Evolutionary conservation across 306 rosid species (phyloP), one percentile per base, ranked within the genome.

Genomic region (Crotalaria pallida): DNA sequence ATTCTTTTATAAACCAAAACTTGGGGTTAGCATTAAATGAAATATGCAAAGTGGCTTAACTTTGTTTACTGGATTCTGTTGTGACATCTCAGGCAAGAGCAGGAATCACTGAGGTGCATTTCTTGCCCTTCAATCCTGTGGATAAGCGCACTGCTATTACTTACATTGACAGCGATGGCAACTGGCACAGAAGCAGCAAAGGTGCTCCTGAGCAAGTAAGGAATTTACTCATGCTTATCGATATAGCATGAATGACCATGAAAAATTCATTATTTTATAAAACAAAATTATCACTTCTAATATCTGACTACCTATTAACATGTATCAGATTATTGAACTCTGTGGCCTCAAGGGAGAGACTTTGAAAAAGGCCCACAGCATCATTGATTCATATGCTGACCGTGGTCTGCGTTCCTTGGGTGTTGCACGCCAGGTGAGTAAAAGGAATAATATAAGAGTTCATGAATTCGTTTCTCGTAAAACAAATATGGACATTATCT

Each of bases 191-290:
- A 79, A 78, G 88, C 76, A 88, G 95, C 87, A 90, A 90, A 69
- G 97, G 97, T 70, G 97, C 97, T 41, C 97, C 97, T 36, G 97
- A 90, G 77, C 90, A 90, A 87, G 96, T 90, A 77, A 76, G 79
- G 53, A 26, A 67, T 24, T 24, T 3, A 4, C 23, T 43, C 36
- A 47, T 45, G 48, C 13, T 38, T 3, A 64, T 33, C 5, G 15
- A 2, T 34, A 60, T 9, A 40, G 2, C 53, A 61, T 12, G 4
- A 64, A 24, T 26, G 13, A 23, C 9, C 19, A 29, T 8, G 21
- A 36, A 21, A 22, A 45, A 12, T 36, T 10, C 21, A n/a, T 26
- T 51, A 27, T 52, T 26, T 7, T n/a, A 47, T 31, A 29, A 44
- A 6, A 31, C 26, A 70, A 8, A 29, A 7, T 69, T 58, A 70